A percentile compares a stretch with the other conserved stretches of the same genome.
Evolutionary conservation across 208 protist species (phyloP).

Genomic region (Crithidia sp.): DNA sequence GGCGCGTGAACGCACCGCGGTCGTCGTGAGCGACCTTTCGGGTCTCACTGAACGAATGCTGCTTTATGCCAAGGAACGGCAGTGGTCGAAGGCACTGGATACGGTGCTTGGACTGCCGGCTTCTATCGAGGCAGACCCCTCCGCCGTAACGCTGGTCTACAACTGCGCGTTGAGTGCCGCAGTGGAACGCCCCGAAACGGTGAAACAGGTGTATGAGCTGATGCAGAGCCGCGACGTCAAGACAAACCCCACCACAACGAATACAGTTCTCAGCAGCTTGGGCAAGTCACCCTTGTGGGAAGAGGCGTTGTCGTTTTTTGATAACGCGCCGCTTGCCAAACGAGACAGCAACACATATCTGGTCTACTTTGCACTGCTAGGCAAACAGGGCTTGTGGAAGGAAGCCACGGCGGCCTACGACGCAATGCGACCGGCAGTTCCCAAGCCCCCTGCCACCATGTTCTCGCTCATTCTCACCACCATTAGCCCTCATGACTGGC

Average conservation of each 20-base stretch:
- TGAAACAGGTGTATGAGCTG: constrained; percentile 41
- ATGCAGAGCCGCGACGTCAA: constrained; percentile 61
- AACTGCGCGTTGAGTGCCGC: constrained; percentile 86
- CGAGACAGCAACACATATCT: constrained; percentile 83
- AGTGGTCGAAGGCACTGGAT: constrained; percentile 75
- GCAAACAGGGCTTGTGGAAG: constrained; percentile 69
- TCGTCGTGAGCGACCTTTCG: constrained; percentile 33
- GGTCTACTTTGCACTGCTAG: constrained; percentile 76
- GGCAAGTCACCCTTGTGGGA: constrained; percentile 56
- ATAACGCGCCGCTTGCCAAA: constrained; percentile 27
- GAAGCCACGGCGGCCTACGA: constrained; percentile 61
- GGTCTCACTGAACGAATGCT: constrained; percentile 82
- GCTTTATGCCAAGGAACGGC: constrained; percentile 71
- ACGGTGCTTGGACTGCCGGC: constrained; percentile 39
- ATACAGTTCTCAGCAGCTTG: constrained; percentile 80
- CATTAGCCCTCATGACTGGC: constrained; percentile 69
- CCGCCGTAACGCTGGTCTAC: constrained; percentile 84
- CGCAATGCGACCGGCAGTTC: constrained; percentile 39
- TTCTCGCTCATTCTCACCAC: constrained; percentile 74
- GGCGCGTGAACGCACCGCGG: not conserved
- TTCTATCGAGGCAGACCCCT: constrained; percentile 36
- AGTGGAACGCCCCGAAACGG: constrained; percentile 63
- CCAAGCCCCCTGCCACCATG: constrained; percentile 62
- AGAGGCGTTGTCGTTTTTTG: constrained; percentile 73
- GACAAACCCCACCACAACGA: constrained; percentile 78